phyloP scores from a whole-genome alignment of 2,329 filamentous ascomycete genomes.

The Lecanicillium sp. region DNA sequence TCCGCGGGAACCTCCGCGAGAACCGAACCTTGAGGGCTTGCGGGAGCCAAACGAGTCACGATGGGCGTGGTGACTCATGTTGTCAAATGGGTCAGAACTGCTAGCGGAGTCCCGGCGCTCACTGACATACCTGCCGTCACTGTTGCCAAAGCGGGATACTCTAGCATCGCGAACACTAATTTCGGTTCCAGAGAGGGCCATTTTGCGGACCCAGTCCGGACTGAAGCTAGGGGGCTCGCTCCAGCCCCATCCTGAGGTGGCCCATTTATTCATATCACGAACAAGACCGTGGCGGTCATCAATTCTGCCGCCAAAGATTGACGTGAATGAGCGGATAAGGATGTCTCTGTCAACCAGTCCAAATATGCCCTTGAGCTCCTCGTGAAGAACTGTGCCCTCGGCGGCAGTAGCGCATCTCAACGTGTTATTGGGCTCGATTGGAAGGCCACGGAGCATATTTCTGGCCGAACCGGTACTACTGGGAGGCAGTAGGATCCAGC shows the following conservation, averaged over 20 bases:
- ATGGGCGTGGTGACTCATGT: constrained; percentile 10
- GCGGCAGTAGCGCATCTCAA: constrained; percentile 46
- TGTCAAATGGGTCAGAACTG: constrained; percentile 14
- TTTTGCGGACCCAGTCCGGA: constrained; percentile 9
- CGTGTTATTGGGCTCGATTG: constrained; percentile 46
- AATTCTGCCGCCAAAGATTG: constrained; percentile 44
- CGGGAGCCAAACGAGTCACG: constrained; percentile 7
- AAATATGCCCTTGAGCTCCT: constrained; percentile 35
- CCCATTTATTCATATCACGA: constrained; percentile 45
- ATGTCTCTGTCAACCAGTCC: constrained; percentile 23
- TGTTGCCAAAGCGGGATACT: too few species aligned
- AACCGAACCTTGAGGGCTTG: constrained; percentile 1
- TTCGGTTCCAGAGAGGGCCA: constrained; percentile 19
- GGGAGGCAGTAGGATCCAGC: constrained; percentile 56
- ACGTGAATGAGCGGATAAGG: constrained; percentile 40
- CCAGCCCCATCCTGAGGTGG: constrained; percentile 42
- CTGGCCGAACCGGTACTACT: constrained; percentile 42
- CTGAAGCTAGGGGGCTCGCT: constrained; percentile 30
- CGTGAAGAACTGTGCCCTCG: constrained; percentile 33
- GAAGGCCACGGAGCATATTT: constrained; percentile 46
- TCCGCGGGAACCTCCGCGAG: constrained; percentile 4
- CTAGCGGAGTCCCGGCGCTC: constrained; percentile 8
- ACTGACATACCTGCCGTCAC: not conserved
- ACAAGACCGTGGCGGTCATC: constrained; percentile 32
- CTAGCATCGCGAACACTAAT: too few species aligned